A percentile compares a stretch with the other conserved stretches of the same genome.
phyloP scores from a whole-genome alignment of 805 yeast species.

The Candida ficus region DNA sequence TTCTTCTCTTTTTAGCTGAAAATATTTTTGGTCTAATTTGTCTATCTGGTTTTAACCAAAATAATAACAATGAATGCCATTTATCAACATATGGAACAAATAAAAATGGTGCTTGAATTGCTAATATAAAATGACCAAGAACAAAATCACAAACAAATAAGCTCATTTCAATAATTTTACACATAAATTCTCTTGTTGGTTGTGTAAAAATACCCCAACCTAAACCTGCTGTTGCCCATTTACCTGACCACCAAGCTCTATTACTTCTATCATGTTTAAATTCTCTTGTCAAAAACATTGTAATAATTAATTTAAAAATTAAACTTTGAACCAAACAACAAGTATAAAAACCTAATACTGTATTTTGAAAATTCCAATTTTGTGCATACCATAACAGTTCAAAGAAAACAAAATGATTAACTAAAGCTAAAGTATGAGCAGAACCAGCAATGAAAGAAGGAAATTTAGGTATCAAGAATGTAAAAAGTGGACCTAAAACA shows the following conservation, averaged over 20 bases:
- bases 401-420: slow-evolving; percentile 44
- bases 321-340: slow-evolving; percentile 44
- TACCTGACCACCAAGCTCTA: slow-evolving; percentile 69
- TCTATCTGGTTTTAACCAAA: slow-evolving; percentile 52
- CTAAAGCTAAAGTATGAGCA: slow-evolving; percentile 43
- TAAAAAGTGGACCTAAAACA: slow-evolving; percentile 42
- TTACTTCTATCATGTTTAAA: slow-evolving; percentile 48
- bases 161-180: slow-evolving; percentile 54
- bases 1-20: slow-evolving; percentile 37
- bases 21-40: slow-evolving; percentile 45
- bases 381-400: slow-evolving; percentile 53
- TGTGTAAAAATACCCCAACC: slow-evolving; percentile 52
- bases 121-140: slow-evolving; percentile 47
- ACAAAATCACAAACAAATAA: slow-evolving; percentile 49
- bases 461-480: slow-evolving; percentile 33
- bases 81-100: slow-evolving; percentile 52
- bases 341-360: slow-evolving; percentile 51
- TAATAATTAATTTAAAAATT: slow-evolving; percentile 40
- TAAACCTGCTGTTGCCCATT: slow-evolving; percentile 52
- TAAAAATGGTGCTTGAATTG: slow-evolving; percentile 48
- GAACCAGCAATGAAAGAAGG: slow-evolving; percentile 46
- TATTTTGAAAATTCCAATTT: slow-evolving; percentile 46
- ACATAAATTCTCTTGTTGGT: slow-evolving; percentile 51
- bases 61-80: slow-evolving; percentile 53
- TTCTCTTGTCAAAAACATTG: slow-evolving; percentile 49